Evolutionary conservation across 2,329 filamentous ascomycete species (phyloP).

Genomic region (Didymella lethalis): DNA sequence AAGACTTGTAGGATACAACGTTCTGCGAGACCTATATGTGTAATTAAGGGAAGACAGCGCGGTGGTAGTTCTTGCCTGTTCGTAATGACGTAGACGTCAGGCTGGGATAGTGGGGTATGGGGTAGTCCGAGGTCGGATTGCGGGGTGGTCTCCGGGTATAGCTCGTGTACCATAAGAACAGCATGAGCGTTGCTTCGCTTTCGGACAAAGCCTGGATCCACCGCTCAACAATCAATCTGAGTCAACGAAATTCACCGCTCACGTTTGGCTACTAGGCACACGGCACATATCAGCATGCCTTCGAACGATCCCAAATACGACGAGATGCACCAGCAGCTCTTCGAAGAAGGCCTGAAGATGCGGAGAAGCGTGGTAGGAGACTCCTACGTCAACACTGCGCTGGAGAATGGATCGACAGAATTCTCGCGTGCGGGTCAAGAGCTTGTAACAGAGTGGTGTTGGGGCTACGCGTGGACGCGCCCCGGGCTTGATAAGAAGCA

Average conservation of each 20-base stretch:
- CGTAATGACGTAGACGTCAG: slow-evolving; percentile 8
- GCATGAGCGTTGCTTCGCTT: background rate
- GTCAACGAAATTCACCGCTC: background rate
- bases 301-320: slow-evolving; percentile 54
- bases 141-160: slow-evolving; percentile 9
- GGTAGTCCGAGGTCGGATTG: slow-evolving; percentile 33
- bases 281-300: slow-evolving; percentile 33
- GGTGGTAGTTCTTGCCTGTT: background rate
- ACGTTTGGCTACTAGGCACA: background rate
- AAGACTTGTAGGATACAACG: slow-evolving; percentile 19
- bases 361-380: slow-evolving; percentile 68
- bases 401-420: slow-evolving; percentile 64
- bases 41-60: background rate
- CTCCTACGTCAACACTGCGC: slow-evolving; percentile 65
- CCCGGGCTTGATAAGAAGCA: slow-evolving; percentile 69
- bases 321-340: slow-evolving; percentile 62
- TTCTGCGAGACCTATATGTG: background rate
- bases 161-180: slow-evolving; percentile 1
- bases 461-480: slow-evolving; percentile 70
- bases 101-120: slow-evolving; percentile 35
- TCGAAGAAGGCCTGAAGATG: slow-evolving; percentile 67
- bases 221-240: background rate
- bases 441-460: slow-evolving; percentile 69
- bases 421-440: slow-evolving; percentile 69
- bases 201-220: background rate